Base-by-base conservation (phyloP, 2,329 filamentous ascomycete species). In the Colletotrichum neosansevieriae region DNA sequence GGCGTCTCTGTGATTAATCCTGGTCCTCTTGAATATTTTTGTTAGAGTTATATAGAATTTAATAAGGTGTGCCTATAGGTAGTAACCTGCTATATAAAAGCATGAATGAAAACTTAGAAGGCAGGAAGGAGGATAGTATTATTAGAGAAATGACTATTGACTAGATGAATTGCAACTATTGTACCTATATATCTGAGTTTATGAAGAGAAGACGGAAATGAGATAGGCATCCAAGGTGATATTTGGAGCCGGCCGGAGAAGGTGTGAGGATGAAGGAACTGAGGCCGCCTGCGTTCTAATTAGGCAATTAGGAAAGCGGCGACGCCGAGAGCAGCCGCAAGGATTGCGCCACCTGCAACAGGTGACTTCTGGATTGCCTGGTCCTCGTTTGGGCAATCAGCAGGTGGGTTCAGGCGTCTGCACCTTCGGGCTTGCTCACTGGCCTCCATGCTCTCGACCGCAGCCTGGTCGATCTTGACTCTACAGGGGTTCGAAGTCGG, bases 401-500 rank as follows among this genome's bases (percentile, higher is more conserved):
- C 36, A 44, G 69, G 67, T 53, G 67, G 61, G 19, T 72, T 61
- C 12, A 36, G 11, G 13, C 64, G 32, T 19, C 47, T 67, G 56
- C 72, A 71, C 36, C 40, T 51, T 40, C n/a, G 24, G 36, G 61
- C 44, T 45, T 56, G 54, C 4, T 66, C 21, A 3, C 15, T 19
- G 6, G 71, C 66, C 9, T 58, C 49, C 24, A 73, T 73, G 40
- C 71, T 73, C n/a, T 68, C 63, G n/a, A 63, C 69, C 17, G 50
- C 63, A 21, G 71, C 49, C 34, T 65, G 40, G 58, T 71, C 68
- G 51, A 73, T 66, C 42, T 63, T 69, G n/a, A 72, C 64, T 24
- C 56, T 24, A 40, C 73, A 73, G 19, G 71, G 70, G 62, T 71
- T 72, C 59, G 67, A 47, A 10, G 67, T 57, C 15, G 61, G 56